phyloP scores from a whole-genome alignment of 2,329 filamentous ascomycete genomes.

The Hymenoscyphus occultus region DNA sequence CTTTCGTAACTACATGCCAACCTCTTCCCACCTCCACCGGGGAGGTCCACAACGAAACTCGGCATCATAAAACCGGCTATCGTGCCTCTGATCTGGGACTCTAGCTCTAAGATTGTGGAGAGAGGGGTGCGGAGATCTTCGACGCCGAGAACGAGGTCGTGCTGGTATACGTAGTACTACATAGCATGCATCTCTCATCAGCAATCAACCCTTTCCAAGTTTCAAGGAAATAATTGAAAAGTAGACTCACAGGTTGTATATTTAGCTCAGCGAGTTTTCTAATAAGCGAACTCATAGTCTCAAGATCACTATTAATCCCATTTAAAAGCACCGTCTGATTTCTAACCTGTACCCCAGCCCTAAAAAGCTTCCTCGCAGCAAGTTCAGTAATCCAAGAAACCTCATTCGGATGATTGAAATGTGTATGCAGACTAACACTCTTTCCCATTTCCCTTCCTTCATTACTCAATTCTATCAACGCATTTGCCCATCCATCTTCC shows the following conservation, averaged over 20 bases:
- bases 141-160: slow-evolving; percentile 58
- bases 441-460: slow-evolving; percentile 4
- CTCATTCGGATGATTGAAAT: slow-evolving; percentile 2
- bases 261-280: not conserved
- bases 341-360: not conserved
- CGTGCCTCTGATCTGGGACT: slow-evolving; percentile 55
- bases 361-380: not conserved
- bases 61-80: slow-evolving; percentile 63
- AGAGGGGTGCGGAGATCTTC: slow-evolving; percentile 63
- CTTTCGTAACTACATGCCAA: slow-evolving; percentile 52
- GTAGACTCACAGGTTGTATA: not conserved
- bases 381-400: slow-evolving; percentile 1
- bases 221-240: too few species aligned
- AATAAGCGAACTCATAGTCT: not conserved
- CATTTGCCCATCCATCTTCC: slow-evolving; percentile 1
- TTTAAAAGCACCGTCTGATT: slow-evolving; percentile 4
- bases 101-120: slow-evolving; percentile 55
- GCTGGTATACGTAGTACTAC: slow-evolving; percentile 24
- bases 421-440: not conserved
- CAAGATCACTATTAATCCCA: slow-evolving; percentile 2
- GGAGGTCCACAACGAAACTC: slow-evolving; percentile 41
- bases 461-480: not conserved
- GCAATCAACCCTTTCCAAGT: too few species aligned
- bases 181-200: too few species aligned
- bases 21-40: slow-evolving; percentile 22